Evolutionary conservation across 495 filamentous ascomycete genomes (phyloP), one percentile per base, ranked within the genome.

Genomic region (Amphirosellinia nigrospora): DNA sequence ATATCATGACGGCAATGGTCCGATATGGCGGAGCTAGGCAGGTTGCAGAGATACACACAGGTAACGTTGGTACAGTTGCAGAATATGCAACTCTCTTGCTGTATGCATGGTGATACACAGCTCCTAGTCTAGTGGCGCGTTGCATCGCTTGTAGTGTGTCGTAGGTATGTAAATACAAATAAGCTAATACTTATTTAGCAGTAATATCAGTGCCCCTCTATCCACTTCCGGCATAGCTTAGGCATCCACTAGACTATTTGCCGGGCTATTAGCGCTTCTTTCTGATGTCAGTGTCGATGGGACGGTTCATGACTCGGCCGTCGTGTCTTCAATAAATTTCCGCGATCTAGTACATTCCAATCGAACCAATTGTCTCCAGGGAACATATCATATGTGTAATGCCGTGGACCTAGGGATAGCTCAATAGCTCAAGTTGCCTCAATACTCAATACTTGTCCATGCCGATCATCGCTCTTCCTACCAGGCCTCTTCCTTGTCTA

Each of bases 41-140:
- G 52, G 28, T 34, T 56, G n/a, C 52, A 56, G 52, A 56, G 34
- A 28, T 56, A 46, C 52, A 36, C 34, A 3, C 7, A 34, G 52
- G 26, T 34, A 30, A 34, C 26, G 16, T 36, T 43, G 46, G 15
- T 26, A 41, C 34, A 19, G 23, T 38, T 52, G 64, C 64, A 66
- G 50, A 21, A 43, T 38, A 55, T 66, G 64, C 45, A 39, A 34
- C 58, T 28, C 21, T 39, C 23, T 50, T 28, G 21, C 13, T 21
- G 30, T 26, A 65, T 52, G 63, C n/a, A 21, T 28, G 63, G 63
- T 65, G 63, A 65, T 65, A 34, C 30, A 65, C 46, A 39, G 36
- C 2, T n/a, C n/a, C n/a, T 10, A 26, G 39, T 21, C 43, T 43
- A 36, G 43, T 64, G 45, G 30, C 46, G 63, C 41, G 23, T 26